Evolutionary conservation across 2,329 filamentous ascomycete genomes (phyloP).

Genomic region (Talaromyces sp.): DNA sequence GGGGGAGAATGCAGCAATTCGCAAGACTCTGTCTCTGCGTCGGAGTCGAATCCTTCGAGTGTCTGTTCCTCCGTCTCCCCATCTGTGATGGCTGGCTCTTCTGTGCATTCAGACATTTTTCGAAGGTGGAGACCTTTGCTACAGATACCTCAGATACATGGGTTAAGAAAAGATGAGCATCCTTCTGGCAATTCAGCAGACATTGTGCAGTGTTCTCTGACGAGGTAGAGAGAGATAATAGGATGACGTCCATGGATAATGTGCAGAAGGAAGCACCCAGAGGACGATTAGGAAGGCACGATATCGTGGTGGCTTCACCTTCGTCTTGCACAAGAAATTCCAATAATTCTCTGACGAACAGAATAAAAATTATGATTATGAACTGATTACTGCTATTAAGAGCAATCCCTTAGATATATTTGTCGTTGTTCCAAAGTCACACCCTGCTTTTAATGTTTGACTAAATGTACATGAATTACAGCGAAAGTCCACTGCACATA

Average conservation of each 20-base stretch:
- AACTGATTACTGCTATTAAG: not conserved
- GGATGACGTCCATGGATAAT: not conserved
- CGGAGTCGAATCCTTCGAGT: not conserved
- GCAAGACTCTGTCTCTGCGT: not conserved
- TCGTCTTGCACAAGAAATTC: not conserved
- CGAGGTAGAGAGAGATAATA: not conserved
- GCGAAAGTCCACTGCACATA: too few relatives aligned
- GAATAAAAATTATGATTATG: not conserved
- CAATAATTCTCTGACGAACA: not conserved
- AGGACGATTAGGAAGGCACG: not conserved
- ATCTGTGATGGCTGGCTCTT: constrained; percentile 12
- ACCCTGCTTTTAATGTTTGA: too few relatives aligned
- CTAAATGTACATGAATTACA: too few relatives aligned
- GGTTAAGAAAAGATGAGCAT: not conserved
- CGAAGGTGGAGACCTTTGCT: constrained; percentile 8
- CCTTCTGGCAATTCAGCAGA: not conserved
- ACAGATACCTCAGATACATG: constrained; percentile 12
- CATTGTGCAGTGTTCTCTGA: not conserved
- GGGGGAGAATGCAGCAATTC: constrained; percentile 4
- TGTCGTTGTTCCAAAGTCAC: not conserved
- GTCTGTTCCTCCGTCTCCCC: not conserved
- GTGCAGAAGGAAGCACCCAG: not conserved
- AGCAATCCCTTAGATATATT: not conserved
- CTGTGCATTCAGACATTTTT: constrained; percentile 10
- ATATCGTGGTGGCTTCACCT: not conserved